Base-by-base conservation (phyloP, 208 protist genomes). In the Wallacemonas sp. region DNA sequence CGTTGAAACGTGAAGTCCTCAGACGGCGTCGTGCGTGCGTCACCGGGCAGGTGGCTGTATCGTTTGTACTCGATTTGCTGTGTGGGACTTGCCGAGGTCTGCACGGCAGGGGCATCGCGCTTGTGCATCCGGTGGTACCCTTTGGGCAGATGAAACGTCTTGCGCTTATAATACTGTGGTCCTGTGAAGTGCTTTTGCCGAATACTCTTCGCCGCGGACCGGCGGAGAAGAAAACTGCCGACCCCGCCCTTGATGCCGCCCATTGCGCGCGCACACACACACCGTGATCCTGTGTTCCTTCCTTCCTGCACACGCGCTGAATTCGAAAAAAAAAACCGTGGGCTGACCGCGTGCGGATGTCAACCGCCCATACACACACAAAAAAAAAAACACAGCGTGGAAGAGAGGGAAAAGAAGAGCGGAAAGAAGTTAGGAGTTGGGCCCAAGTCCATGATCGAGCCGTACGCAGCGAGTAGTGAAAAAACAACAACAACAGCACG, bases 101-200 rank as follows among this genome's bases (percentile, higher is more conserved):
- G 48, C 13, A 63, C 73, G 26, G 67, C 65, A 0, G 77, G 78
- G 19, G 78, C 71, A 24, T 89, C 83, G 39, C 85, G 84, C 17
- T 71, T 81, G 62, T 92, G 80, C 45, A 94, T 72, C 33, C 80
- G 88, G 48, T 94, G 88, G 32, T 75, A 22, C 6, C 81, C 83
- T n/a, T 71, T 74, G 1, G 75, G 79, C 45, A 91, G 85, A 22
- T 73, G 60, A 33, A 94, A 94, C 24, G 68, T 74, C 44, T 94
- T 94, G 21, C 88, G 76, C 42, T 89, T 91, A 68, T 89, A 66
- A 64, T 78, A 90, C 65, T 92, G 84, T 33, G 88, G 88, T 0
- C 88, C 88, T 6, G 88, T 94, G 29, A 78, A 68, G 74, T 94
- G 76, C 36, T 73, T 77, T 60, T 94, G 88, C 10, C 84, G 76